A percentile compares a stretch with the other conserved stretches of the same genome.
phyloP scores from a whole-genome alignment of 164 flowering plant species.

The Sextonia rubra region DNA sequence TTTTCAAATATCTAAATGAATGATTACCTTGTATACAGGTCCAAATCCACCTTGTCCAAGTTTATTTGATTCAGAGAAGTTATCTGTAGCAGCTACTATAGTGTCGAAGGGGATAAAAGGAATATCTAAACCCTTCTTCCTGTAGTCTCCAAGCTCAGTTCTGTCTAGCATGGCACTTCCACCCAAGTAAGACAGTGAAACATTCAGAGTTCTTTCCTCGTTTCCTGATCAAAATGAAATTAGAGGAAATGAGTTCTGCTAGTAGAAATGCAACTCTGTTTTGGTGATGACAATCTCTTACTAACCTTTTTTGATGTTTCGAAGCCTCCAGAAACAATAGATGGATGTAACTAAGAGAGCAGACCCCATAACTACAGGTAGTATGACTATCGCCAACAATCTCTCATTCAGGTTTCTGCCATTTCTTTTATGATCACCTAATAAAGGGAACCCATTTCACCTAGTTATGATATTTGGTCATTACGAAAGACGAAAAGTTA shows the following conservation, averaged over 20 bases:
- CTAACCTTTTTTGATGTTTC: not conserved
- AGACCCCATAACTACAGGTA: not conserved
- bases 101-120: not conserved
- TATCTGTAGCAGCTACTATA: slow-evolving; percentile 1
- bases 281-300: not conserved
- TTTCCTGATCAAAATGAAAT: not conserved
- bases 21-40: slow-evolving; percentile 10
- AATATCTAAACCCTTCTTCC: not conserved
- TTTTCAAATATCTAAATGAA: too few species aligned
- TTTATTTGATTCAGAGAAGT: slow-evolving; percentile 7
- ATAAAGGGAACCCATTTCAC: too few species aligned
- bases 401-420: too few species aligned
- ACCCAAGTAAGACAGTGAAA: not conserved
- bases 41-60: slow-evolving; percentile 11
- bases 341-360: not conserved
- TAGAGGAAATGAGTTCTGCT: not conserved
- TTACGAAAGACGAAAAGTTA: too few species aligned
- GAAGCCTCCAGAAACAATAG: not conserved
- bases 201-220: not conserved
- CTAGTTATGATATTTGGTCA: too few species aligned
- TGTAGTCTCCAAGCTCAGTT: not conserved
- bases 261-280: not conserved
- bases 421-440: too few species aligned
- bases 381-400: too few species aligned
- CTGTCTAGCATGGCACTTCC: not conserved